Percentiles rank a stretch among this genome's conserved stretches.
Evolutionary conservation across 1,284 basidiomycete genomes (phyloP).

Genomic region (Ceratobasidium sp.): DNA sequence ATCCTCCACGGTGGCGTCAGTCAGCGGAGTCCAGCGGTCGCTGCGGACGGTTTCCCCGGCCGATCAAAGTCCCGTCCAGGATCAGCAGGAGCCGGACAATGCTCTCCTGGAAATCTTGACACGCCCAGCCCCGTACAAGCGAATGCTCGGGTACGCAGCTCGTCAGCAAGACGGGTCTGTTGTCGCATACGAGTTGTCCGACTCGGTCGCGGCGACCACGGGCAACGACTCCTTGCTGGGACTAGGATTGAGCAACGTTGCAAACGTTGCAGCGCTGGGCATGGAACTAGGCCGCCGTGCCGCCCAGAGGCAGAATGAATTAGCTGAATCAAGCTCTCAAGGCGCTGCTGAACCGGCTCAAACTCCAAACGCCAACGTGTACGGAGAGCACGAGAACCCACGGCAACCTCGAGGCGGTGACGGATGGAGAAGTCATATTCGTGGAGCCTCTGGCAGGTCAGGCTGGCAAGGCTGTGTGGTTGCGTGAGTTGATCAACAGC

Average conservation of each 20-base stretch:
- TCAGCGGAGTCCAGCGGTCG: conserved; percentile 23
- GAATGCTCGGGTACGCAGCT: conserved; percentile 43
- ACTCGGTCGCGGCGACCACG: conserved; percentile 41
- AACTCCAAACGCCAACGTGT: conserved; percentile 32
- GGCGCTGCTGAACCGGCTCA: conserved; percentile 5
- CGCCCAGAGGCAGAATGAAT: conserved; percentile 30
- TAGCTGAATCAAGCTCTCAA: background rate
- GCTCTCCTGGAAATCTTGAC: conserved; percentile 29
- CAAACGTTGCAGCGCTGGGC: conserved; percentile 36
- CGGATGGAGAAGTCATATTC: conserved; percentile 31
- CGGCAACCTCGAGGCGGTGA: conserved; percentile 44
- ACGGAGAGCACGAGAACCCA: conserved; percentile 32
- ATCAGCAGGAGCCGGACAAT: conserved; percentile 17
- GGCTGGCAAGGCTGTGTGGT: conserved; percentile 44
- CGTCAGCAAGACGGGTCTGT: conserved; percentile 37
- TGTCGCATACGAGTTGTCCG: conserved; percentile 34
- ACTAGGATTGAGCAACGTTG: conserved; percentile 34
- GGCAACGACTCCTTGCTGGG: conserved; percentile 31
- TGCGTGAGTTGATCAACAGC: conserved; percentile 44
- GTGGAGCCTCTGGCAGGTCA: conserved; percentile 29
- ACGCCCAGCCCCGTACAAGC: conserved; percentile 39
- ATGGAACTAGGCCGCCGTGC: conserved; percentile 42
- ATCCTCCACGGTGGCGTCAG: conserved; percentile 30
- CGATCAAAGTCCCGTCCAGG: conserved; percentile 17
- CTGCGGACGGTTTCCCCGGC: conserved; percentile 17